Evolutionary conservation across 441 rosid species (phyloP).

Genomic region (Omphalea diandra): DNA sequence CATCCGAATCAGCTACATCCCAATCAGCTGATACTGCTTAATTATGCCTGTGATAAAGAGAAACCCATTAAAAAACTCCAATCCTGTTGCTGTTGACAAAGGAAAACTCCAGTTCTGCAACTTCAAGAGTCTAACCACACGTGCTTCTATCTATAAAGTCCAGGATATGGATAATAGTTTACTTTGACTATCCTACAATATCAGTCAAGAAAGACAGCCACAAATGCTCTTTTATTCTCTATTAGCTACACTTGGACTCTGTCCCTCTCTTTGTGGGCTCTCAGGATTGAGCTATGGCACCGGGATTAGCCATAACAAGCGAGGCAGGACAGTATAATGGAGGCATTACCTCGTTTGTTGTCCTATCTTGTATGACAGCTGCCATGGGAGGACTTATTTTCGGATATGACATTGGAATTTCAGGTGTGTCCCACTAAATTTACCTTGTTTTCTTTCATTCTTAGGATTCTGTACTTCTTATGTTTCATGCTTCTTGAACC

Average conservation of each 20-base stretch:
- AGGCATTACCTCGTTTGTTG: constrained; percentile 47
- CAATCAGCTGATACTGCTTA: too few species aligned
- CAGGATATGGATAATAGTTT: not conserved
- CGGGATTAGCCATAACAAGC: constrained; percentile 26
- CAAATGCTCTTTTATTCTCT: not conserved
- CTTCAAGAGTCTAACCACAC: not conserved
- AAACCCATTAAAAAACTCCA: not conserved
- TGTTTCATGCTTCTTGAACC: not conserved
- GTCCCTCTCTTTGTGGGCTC: not conserved
- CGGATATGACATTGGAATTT: constrained; percentile 75
- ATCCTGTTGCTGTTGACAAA: too few species aligned
- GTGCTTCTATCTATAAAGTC: not conserved
- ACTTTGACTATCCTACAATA: constrained; percentile 8
- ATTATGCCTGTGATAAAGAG: too few species aligned
- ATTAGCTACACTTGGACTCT: too few species aligned
- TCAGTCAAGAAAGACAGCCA: constrained; percentile 12
- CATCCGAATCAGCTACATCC: too few species aligned
- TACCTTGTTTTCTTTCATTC: not conserved
- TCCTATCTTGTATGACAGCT: constrained; percentile 66
- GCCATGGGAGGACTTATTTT: constrained; percentile 82
- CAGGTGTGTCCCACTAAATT: constrained; percentile 44
- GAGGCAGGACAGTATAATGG: constrained; percentile 36
- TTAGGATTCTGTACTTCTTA: not conserved
- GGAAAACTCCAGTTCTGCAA: not conserved
- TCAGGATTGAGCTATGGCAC: constrained; percentile 35